Conservation (phyloP, 148 eudicot species). For the Rhododendron williamsianum region DNA sequence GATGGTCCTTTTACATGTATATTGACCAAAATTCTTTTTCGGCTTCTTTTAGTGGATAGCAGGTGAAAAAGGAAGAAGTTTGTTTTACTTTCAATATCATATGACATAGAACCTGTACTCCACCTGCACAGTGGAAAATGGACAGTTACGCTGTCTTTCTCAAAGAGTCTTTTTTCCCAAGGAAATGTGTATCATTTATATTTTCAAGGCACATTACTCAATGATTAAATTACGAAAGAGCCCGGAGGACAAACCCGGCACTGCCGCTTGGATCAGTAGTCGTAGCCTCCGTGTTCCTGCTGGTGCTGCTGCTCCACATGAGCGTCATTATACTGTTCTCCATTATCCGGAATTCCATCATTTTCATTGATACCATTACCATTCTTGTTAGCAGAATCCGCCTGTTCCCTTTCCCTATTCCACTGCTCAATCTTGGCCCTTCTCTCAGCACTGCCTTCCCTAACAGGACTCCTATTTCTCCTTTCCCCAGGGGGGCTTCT, state of each 20-base stretch:
- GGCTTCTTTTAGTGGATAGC: conserved; percentile 20
- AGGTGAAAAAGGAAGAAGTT: conserved; percentile 16
- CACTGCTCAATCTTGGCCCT: conserved; percentile 96
- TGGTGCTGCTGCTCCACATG: conserved; percentile 5
- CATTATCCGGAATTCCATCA: conserved; percentile 25
- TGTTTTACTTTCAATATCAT: conserved; percentile 36
- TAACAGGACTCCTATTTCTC: conserved; percentile 74
- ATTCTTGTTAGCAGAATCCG: conserved; percentile 31
- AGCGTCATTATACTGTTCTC: conserved; percentile 30
- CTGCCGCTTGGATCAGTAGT: conserved; percentile 11
- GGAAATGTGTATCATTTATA: neutral
- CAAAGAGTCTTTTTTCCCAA: conserved; percentile 6
- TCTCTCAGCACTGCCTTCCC: conserved; percentile 95
- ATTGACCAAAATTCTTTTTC: conserved; percentile 7
- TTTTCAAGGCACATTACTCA: neutral
- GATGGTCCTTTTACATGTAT: neutral
- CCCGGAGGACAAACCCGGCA: conserved; percentile 41
- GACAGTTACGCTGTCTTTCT: conserved; percentile 49
- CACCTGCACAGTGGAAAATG: conserved; percentile 97
- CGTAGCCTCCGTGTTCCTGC: conserved; percentile 19
- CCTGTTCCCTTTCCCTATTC: conserved; percentile 84
- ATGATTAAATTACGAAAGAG: conserved; percentile 1
- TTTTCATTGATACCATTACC: conserved; percentile 20
- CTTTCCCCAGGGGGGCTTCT: conserved; percentile 73
- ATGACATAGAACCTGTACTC: conserved; percentile 77